Base-by-base conservation (phyloP, 768 basidiomycete species). In the Goffeauzyma gilvescens region DNA sequence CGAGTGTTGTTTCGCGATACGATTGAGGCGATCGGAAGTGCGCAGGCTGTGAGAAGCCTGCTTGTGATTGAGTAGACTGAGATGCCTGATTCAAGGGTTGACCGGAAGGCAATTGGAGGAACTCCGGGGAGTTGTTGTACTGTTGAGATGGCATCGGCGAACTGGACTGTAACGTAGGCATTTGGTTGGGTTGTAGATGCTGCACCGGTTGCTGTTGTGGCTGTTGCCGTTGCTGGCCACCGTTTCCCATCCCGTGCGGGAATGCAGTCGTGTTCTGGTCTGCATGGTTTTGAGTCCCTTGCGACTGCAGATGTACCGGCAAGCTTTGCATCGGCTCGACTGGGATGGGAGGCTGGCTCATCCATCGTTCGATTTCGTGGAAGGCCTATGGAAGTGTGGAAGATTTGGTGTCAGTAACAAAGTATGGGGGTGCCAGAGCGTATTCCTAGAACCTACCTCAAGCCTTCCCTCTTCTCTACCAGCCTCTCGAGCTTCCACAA, bases 311-410 rank as follows among this genome's bases (percentile, higher is more conserved):
- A 6, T 24, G 24, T 12, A 40, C 32, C 4, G 59, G 57, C 6
- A 59, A 42, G 10, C 24, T 33, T 17, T 49, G 54, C 20, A 60
- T 47, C 2, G 57, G 61, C 10, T 59, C 59, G 46, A 58, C 45
- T 7, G 59, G 61, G 30, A 63, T 60, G 12, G 61, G 61, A 13
- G 61, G 61, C 3, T 50, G 44, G 23, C 34, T 44, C 60, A 63
- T 60, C 59, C 59, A 63, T 33, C 54, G 24, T 45, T 55, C 57
- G 18, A 57, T 57, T 44, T 60, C 61, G 46, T 54, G 47, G 51
- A 57, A 60, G 28, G 61, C 61, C 61, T 63, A n/a, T 15, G 32
- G 49, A 46, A 50, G 49, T 26, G 42, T 31, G 21, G 31, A 23
- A 15, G n/a, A n/a, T n/a, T n/a, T n/a, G n/a, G n/a, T n/a, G n/a